These are phyloP conservation scores for Omphalea diandra DNA, from an alignment of 441 rosid genomes.

Conservation along the genomic window DNA sequence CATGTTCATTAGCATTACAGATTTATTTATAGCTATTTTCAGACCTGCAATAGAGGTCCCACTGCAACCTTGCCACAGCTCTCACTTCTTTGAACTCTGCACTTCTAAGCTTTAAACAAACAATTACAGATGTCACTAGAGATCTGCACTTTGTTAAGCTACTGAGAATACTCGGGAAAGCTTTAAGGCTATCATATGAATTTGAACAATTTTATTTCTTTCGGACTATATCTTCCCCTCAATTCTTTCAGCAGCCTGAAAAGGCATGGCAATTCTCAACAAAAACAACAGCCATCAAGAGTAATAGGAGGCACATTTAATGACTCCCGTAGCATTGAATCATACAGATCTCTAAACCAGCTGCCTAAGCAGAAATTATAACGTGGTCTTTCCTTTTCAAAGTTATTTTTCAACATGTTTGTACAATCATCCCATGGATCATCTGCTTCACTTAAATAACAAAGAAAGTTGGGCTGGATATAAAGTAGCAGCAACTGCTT, in stretches of 20 bases:
- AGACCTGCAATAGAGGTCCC: too few relatives aligned
- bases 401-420: constrained; percentile 40
- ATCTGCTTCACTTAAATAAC: constrained; percentile 22
- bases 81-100: too few relatives aligned
- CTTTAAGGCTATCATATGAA: too few relatives aligned
- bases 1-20: too few relatives aligned
- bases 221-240: background rate
- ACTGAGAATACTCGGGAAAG: background rate
- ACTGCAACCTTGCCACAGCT: too few relatives aligned
- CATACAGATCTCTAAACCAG: background rate
- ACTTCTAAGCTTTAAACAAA: too few relatives aligned
- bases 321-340: background rate
- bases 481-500: constrained; percentile 24
- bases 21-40: too few relatives aligned
- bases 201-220: too few relatives aligned
- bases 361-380: background rate
- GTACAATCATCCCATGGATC: constrained; percentile 35
- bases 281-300: background rate
- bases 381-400: constrained; percentile 20
- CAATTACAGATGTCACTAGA: too few relatives aligned
- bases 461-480: constrained; percentile 19
- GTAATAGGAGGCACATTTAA: background rate
- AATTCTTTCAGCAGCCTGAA: background rate
- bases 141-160: too few relatives aligned
- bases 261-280: background rate